Percentiles rank a stretch among this genome's conserved stretches.
These are phyloP conservation scores for Lactarius akahatsu DNA, from an alignment of 768 basidiomycete species.

Conservation along the genomic window DNA sequence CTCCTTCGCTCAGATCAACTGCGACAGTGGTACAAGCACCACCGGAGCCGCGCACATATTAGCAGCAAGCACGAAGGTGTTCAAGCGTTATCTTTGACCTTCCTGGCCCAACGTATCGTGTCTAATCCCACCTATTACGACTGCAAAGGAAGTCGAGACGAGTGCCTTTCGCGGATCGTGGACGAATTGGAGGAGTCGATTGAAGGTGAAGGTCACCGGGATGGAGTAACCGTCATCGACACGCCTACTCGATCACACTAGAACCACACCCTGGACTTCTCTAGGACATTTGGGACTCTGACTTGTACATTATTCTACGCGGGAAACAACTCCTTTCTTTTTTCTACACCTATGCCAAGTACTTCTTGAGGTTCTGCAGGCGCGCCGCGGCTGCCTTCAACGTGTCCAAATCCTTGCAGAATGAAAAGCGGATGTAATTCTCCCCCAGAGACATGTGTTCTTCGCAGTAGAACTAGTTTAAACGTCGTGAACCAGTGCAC, in stretches of 20 bases:
- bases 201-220: slow-evolving; percentile 6
- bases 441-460: slow-evolving; percentile 87
- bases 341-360: slow-evolving; percentile 37
- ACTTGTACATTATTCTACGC: slow-evolving; percentile 10
- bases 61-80: slow-evolving; percentile 63
- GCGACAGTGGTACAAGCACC: slow-evolving; percentile 46
- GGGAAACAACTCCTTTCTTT: slow-evolving; percentile 1
- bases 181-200: slow-evolving; percentile 46
- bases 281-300: not conserved
- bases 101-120: slow-evolving; percentile 64
- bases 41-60: slow-evolving; percentile 42
- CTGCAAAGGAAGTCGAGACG: slow-evolving; percentile 46
- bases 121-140: slow-evolving; percentile 89
- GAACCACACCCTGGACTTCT: not conserved
- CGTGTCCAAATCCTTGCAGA: slow-evolving; percentile 93
- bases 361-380: slow-evolving; percentile 73
- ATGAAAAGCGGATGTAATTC: slow-evolving; percentile 83
- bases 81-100: slow-evolving; percentile 79
- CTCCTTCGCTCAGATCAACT: slow-evolving; percentile 55
- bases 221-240: slow-evolving; percentile 11
- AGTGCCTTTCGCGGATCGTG: slow-evolving; percentile 66
- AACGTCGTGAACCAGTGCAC: not conserved
- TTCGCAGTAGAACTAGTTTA: slow-evolving; percentile 80
- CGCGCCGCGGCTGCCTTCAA: slow-evolving; percentile 78
- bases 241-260: not conserved